Base-by-base conservation (phyloP, 2,329 filamentous ascomycete species). In the Ceratocystis huliohia region DNA sequence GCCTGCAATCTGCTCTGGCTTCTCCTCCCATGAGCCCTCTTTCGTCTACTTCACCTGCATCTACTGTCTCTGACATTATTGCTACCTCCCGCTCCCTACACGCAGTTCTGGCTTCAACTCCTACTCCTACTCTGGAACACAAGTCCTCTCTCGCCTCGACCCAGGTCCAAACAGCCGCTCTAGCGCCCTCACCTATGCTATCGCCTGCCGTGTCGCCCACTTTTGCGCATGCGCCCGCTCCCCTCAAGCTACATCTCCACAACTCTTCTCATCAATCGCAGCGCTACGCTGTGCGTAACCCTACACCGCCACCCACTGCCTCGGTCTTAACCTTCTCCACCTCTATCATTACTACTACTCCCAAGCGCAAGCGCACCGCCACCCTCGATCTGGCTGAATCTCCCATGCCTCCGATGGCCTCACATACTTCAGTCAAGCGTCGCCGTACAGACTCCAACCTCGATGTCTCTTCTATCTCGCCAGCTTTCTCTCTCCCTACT, bases 61-160 rank as follows among this genome's bases (percentile, higher is more conserved):
- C 65, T 44, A 75, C 77, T 37, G 71, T 76, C 59, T 78, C 78
- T 72, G 82, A 81, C 74, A 79, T 86, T 71, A 80, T 84, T 74
- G 79, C 76, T 68, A 82, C 83, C 61, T 86, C 84, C 73, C 83
- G 82, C 73, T 82, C 81, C 4, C 79, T 86, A 0, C 84, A 87
- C 71, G 81, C 80, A 1, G 81, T 86, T 71, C 78, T 86, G 68
- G 74, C 78, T 30, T 70, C 76, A 3, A 75, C 79, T 15, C 70
- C 71, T 30, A 66, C 59, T 33, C 63, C 64, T 28, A 45, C 53
- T 13, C 56, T 61, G 22, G 30, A 63, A 33, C 48, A 59, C 20
- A 57, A 57, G 15, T 57, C 53, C 53, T 30, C 53, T 25, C 59
- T 59, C 30, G 64, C 50, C 46, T 41, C 45, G 3, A 57, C 56